Percentiles rank a stretch among this genome's conserved stretches.
phyloP scores from a whole-genome alignment of 2,329 filamentous ascomycete genomes.

The Pseudohalonectria lignicola region DNA sequence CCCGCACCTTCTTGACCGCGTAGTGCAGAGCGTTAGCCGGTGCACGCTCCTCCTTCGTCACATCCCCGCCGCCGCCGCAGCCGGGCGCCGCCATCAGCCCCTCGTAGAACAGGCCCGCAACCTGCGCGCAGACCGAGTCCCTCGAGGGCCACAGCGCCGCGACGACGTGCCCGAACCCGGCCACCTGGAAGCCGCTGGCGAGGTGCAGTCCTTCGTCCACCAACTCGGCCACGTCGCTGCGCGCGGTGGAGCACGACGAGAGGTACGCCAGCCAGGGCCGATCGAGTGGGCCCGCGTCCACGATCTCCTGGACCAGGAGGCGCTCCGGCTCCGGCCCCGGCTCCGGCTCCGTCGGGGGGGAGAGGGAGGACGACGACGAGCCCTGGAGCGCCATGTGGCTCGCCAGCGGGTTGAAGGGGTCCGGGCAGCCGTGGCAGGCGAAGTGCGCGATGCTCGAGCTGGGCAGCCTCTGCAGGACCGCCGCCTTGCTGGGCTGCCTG shows the following conservation, averaged over 20 bases:
- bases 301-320: slow-evolving; percentile 10
- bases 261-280: slow-evolving; percentile 24
- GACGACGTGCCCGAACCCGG: slow-evolving; percentile 27
- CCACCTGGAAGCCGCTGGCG: slow-evolving; percentile 22
- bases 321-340: slow-evolving; percentile 7
- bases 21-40: too few species aligned
- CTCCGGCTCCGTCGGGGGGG: too few species aligned
- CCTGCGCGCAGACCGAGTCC: slow-evolving; percentile 11
- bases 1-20: too few species aligned
- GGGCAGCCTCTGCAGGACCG: not conserved
- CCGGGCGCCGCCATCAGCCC: not conserved
- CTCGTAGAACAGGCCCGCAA: not conserved
- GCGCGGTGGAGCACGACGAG: slow-evolving; percentile 23
- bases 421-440: not conserved
- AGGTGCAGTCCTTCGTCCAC: slow-evolving; percentile 27
- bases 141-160: slow-evolving; percentile 26
- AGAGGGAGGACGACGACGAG: too few species aligned
- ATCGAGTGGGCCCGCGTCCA: slow-evolving; percentile 1
- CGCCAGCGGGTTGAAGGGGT: not conserved
- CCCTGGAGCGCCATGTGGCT: not conserved
- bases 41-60: too few species aligned
- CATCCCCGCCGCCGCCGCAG: too few species aligned
- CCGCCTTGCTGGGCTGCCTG: too few species aligned
- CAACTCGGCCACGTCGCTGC: slow-evolving; percentile 10
- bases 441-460: not conserved